These are phyloP conservation scores for Emmonsia crescens DNA, from an alignment of 2,329 filamentous ascomycete genomes.

Conservation along the genomic window DNA sequence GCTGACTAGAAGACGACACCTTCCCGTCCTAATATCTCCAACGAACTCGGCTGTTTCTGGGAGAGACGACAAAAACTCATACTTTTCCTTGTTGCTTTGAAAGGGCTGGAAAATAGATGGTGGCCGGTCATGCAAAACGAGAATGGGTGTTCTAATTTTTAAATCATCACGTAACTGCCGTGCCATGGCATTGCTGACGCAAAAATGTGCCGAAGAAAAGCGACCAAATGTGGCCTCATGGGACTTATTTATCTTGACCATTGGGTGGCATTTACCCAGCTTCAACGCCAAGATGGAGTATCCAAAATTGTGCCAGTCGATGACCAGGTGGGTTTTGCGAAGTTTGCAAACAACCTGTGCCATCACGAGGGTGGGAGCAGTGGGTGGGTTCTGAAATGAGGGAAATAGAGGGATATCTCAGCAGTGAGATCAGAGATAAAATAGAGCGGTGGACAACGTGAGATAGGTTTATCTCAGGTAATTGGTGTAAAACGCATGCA, in stretches of 20 bases:
- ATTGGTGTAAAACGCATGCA: not conserved
- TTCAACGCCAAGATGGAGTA: constrained; percentile 77
- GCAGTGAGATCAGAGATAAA: not conserved
- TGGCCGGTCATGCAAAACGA: constrained; percentile 77
- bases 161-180: constrained; percentile 59
- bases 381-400: constrained; percentile 67
- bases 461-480: not conserved
- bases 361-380: constrained; percentile 78
- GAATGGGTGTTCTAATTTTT: constrained; percentile 51
- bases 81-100: constrained; percentile 40
- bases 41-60: constrained; percentile 53
- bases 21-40: constrained; percentile 46
- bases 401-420: not conserved
- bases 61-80: constrained; percentile 53
- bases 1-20: constrained; percentile 65
- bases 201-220: constrained; percentile 62
- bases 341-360: constrained; percentile 62
- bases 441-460: no score
- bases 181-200: constrained; percentile 84
- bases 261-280: constrained; percentile 52
- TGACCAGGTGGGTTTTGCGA: constrained; percentile 69
- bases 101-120: constrained; percentile 67
- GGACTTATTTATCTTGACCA: constrained; percentile 64
- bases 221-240: constrained; percentile 68
- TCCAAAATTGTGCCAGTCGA: constrained; percentile 99